Evolutionary conservation across 495 filamentous ascomycete genomes (phyloP), one percentile per base, ranked within the genome.

Genomic region (Neurospora sp.): DNA sequence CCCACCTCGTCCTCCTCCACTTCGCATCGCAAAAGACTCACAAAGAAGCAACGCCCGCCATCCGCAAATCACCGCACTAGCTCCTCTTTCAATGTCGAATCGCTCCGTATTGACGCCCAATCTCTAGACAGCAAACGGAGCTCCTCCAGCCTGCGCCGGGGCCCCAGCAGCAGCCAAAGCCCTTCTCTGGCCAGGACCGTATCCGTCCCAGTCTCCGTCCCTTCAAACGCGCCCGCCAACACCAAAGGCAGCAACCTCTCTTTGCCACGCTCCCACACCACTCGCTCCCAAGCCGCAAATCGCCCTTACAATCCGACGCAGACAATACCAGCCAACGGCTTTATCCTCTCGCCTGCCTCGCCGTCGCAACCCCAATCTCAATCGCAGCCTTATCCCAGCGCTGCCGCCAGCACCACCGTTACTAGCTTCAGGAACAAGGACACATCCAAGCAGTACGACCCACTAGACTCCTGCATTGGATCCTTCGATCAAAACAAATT

Each of bases 81-180:
- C 79, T 83, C 81, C 73, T 77, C 79, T 18, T 76, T 77, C 76
- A 79, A 80, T 27, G 73, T 75, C 73, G 78, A 73, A 77, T 81
- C 78, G 84, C 85, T 78, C 79, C 84, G 80, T 76, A 82, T 84
- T 83, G 86, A 87, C 81, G 81, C 84, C 81, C 83, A 81, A 78
- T 86, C 85, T 76, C 80, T 87, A 75, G 80, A 82, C 76, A 86
- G 84, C 82, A 85, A 87, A 84, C 82, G 84, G 79, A 87, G 85
- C 84, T 87, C 85, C 75, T 82, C 81, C 69, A 86, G 83, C 75
- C 84, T 93, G 77, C 89, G 89, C 80, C 88, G 91, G 81, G 89
- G 90, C 83, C 90, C 91, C 72, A 92, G 90, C 23, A 35, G 14
- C 54, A 66, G 1, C 54, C 54, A 66, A 66, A 66, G 27, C 77